Evolutionary conservation across 1,284 basidiomycete species (phyloP), one percentile per base, ranked within the genome.

Genomic region (Anthracocystis setariae): DNA sequence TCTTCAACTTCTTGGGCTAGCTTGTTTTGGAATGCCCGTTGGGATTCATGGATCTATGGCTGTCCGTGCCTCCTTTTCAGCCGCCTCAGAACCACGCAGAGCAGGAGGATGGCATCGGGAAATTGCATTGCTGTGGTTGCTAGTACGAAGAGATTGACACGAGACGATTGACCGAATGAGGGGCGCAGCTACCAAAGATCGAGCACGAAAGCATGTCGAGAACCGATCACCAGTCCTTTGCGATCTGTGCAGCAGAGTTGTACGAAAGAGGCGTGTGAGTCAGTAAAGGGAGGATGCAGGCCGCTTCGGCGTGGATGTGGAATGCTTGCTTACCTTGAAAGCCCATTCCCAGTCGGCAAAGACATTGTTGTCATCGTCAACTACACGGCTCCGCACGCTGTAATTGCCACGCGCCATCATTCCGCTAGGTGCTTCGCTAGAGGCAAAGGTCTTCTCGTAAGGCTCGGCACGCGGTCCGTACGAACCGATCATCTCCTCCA

Each of bases 1-100:
- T 96, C 55, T 97, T 91, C 88, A 98, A 97, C 85, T 98, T 97
- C 87, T 87, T 93, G 8, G 92, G 92, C 75, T 92, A 67, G n/a
- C n/a, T n/a, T n/a, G n/a, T n/a, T n/a, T n/a, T n/a, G n/a, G n/a
- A n/a, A n/a, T n/a, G n/a, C n/a, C n/a, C n/a, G n/a, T n/a, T n/a
- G n/a, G n/a, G n/a, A n/a, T n/a, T n/a, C n/a, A n/a, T n/a, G n/a
- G n/a, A n/a, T n/a, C n/a, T n/a, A n/a, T n/a, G n/a, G n/a, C n/a
- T 5, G 18, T 12, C 12, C 46, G 33, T 21, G 20, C 17, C 21
- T 29, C 12, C 29, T 29, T 29, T n/a, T n/a, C n/a, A n/a, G n/a
- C n/a, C n/a, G n/a, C 29, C 29, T 29, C 29, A 29, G 29, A 29
- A 5, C 29, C 7, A 12, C 29, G 29, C 29, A 29, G 12, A 29